Base-by-base conservation (phyloP, 768 basidiomycete genomes). In the Megacollybia marginata region DNA sequence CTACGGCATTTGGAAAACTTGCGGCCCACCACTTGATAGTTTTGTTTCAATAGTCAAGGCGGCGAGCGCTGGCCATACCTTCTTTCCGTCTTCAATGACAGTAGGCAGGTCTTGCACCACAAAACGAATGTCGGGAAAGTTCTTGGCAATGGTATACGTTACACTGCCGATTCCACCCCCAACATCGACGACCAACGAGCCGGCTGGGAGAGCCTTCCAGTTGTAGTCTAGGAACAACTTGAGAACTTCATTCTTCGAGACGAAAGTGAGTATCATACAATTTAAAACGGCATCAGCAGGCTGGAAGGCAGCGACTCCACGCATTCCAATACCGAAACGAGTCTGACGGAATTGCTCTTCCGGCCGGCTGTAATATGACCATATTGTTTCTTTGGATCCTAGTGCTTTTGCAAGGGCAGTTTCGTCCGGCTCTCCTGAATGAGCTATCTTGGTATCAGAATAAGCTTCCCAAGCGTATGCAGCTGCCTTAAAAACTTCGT, bases 261-360 rank as follows among this genome's bases (percentile, higher is more conserved):
- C 35, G 35, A 40, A 42, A 35, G 5, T 32, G 18, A 47, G 15
- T 38, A 16, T 10, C 40, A n/a, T 38, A 57, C 58, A 56, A 15
- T 49, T 53, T 19, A 57, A 33, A 13, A 55, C 53, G 12, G 48
- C 50, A 52, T 57, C 54, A 12, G 52, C 35, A 9, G 56, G 50
- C 44, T 57, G 56, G 38, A 59, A 16, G 15, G 49, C 46, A 34
- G 49, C 47, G 11, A 57, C 42, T 2, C 57, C 57, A n/a, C 48
- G 36, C 60, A 68, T 66, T 11, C 55, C 62, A 6, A 55, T 43
- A 6, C 54, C 58, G 45, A 66, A 66, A 1, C 62, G 53, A 10
- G 48, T 33, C 13, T 61, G 50, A 10, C 52, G 11, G 2, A 16
- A 42, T 19, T 44, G 48, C 45, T 65, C 33, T 34, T 55, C 40